Evolutionary conservation across 352 stramenopile genomes (phyloP), one percentile per base, ranked within the genome.

Genomic region (Aphanomyces astaci): DNA sequence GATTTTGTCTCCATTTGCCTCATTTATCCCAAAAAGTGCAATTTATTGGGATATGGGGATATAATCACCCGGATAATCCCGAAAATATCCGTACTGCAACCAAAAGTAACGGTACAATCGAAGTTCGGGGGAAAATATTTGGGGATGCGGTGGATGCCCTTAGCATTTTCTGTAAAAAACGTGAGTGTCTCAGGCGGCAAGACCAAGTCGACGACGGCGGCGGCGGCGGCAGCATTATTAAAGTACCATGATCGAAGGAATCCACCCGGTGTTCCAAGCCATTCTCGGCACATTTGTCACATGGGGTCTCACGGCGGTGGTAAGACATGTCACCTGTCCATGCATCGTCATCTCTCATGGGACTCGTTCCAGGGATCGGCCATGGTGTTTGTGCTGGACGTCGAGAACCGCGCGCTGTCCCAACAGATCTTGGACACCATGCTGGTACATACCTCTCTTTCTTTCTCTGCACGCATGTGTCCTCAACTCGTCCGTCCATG

Each of bases 391-490:
- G 73, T 94, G 40, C 73, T 94, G 39, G 86, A 94, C 59, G 82
- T 92, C n/a, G 63, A 88, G 25, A 73, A 94, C 71, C 82, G 84
- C 32, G 75, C 75, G 60, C 77, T 69, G 28, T 92, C 84, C 56
- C 83, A 92, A 69, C 88, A 90, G 72, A 90, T 94, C 63, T 77
- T 92, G 46, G 86, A 94, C 67, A 75, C 59, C 46, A 94, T 94
- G 86, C 72, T 94, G 33, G 79, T 86, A 56, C 40, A 75, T 65
- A 11, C 0, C 7, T 5, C 9, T 59, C 1, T 17, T 59, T 52
- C 22, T 19, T 45, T 15, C 19, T 31, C 15, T 17, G 0, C 0
- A 31, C 7, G 56, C 30, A 62, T 60, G 5, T n/a, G n/a, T n/a
- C n/a, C n/a, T n/a, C 19, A 33, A 43, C 36, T 43, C 36, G 36